A percentile compares a stretch with the other conserved stretches of the same genome.
Evolutionary conservation across 768 basidiomycete genomes (phyloP).

Genomic region (Phylloporus sp.): DNA sequence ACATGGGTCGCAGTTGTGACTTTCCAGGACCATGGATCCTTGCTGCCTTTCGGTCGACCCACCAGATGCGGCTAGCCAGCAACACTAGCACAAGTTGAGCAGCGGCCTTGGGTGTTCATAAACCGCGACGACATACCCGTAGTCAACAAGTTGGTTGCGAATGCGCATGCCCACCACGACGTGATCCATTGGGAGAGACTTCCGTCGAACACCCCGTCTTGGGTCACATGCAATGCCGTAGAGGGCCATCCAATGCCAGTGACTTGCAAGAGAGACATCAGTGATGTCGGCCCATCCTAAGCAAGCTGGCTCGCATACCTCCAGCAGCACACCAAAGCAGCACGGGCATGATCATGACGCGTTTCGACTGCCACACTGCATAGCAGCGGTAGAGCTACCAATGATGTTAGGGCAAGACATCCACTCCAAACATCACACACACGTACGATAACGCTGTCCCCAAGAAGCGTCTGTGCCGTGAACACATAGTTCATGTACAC

Average conservation of each 20-base stretch:
- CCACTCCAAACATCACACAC: not conserved
- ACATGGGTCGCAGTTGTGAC: conserved; percentile 11
- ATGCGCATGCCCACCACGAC: conserved; percentile 30
- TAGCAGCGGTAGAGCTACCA: conserved; percentile 29
- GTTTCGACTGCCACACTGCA: conserved; percentile 30
- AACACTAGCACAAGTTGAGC: conserved; percentile 15
- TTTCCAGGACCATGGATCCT: conserved; percentile 9
- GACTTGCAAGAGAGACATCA: conserved; percentile 3
- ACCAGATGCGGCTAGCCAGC: conserved; percentile 31
- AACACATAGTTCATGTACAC: conserved; percentile 25
- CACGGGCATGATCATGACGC: conserved; percentile 24
- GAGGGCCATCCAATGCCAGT: conserved; percentile 20
- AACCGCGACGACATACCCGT: conserved; percentile 22
- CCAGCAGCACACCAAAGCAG: conserved; percentile 28
- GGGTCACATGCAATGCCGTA: conserved; percentile 7
- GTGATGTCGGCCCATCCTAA: not conserved
- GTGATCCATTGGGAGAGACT: conserved; percentile 33
- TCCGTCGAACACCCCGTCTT: conserved; percentile 24
- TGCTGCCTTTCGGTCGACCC: conserved; percentile 20
- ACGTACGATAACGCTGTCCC: conserved; percentile 29
- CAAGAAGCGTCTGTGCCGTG: conserved; percentile 26
- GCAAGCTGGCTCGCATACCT: conserved; percentile 12
- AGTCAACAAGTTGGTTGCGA: conserved; percentile 31
- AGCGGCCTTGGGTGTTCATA: not conserved
- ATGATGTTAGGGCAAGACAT: not conserved